Evolutionary conservation across 441 rosid species (phyloP).

Genomic region (Populus hybrid): DNA sequence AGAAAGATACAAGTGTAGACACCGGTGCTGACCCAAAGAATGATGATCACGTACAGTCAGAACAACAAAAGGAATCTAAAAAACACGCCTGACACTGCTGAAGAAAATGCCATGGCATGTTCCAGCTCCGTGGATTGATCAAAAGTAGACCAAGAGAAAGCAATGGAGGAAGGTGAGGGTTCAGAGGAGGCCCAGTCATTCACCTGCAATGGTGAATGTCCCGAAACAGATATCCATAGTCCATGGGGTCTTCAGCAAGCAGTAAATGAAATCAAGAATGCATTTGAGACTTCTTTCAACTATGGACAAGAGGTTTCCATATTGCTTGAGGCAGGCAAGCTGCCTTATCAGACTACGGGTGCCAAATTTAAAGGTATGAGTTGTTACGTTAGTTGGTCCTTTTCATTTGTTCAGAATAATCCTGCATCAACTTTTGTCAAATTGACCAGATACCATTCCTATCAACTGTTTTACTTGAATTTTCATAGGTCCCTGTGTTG

Average conservation of each 20-base stretch:
- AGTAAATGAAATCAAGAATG: constrained; percentile 23
- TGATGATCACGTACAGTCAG: background rate
- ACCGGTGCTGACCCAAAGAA: background rate
- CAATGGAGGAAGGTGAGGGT: background rate
- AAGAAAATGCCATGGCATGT: background rate
- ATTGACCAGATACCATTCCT: background rate
- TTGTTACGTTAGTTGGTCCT: background rate
- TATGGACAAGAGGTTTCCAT: constrained; percentile 21
- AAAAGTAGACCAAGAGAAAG: background rate
- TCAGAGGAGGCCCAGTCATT: background rate
- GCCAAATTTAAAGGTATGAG: constrained; percentile 24
- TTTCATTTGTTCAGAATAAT: background rate
- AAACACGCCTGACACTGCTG: background rate
- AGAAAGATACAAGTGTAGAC: background rate
- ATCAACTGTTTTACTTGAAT: background rate
- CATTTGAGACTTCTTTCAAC: constrained; percentile 21
- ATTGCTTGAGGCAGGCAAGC: constrained; percentile 35
- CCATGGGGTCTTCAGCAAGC: constrained; percentile 20
- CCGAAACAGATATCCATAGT: background rate
- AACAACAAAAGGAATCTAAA: constrained; percentile 4
- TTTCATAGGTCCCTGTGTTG: background rate
- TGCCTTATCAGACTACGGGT: constrained; percentile 24
- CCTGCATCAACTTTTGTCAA: background rate
- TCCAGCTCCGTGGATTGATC: background rate
- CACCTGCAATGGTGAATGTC: background rate